Base-by-base conservation (phyloP, 805 yeast species). In the Jamesozyma spencerorum region DNA sequence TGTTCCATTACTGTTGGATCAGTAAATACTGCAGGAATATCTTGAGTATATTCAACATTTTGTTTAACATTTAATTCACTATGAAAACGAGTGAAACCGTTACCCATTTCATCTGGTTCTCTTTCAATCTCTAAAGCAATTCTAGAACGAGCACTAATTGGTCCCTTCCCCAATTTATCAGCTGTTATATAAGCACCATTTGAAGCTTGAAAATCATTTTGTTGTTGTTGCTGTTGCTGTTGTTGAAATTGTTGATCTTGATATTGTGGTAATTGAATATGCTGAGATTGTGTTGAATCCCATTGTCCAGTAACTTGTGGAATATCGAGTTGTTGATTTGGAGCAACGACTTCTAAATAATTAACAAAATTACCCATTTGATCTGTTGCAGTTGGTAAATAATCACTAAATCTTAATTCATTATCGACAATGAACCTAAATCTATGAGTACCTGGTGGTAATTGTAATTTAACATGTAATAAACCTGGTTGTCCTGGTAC, bases 301-400 rank as follows among this genome's bases (percentile, higher is more conserved):
- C 18, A 14, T 24, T 8, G 11, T 18, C 11, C 14, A 18, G 10
- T 10, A 10, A 4, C 34, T 32, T 32, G 34, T 58, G 57, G 34
- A 50, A 53, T 53, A 56, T 39, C 3, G 46, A 60, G 62, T 42
- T 55, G 49, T 33, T 58, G 50, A 39, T 54, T 43, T 60, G 73
- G 47, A 13, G 46, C n/a, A 64, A 72, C 64, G 19, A 85, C 82
- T 60, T 86, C 95, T 41, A 88, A 72, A 62, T 88, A 88, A 63
- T 88, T 88, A 38, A 90, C 95, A 54, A 88, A 84, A 58, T 88
- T 88, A 36, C 97, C 97, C 79, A 87, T 82, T 47, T 88, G 94
- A 63, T 90, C 97, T 0, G 97, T 88, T 5, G 97, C 97, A 1
- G 95, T 87, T n/a, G 95, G 95, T 50, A 88, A 71, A 49, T 73